Conservation (phyloP, 805 yeast species). For the Metschnikowia drakensbergensis region DNA sequence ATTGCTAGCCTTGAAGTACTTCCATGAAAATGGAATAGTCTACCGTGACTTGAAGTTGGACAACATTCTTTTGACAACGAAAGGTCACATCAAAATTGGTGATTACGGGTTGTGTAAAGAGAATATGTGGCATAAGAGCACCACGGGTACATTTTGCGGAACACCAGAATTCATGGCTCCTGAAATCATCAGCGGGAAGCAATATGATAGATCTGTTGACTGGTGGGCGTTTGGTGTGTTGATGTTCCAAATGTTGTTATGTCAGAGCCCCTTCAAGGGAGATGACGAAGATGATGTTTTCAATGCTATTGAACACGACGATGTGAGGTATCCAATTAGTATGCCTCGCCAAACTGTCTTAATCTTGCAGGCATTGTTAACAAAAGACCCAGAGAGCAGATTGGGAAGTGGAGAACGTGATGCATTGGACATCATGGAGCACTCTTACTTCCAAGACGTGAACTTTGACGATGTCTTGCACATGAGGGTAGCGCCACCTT, state of each 20-base stretch:
- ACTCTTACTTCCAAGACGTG: slow-evolving; percentile 87
- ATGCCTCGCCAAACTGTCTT: slow-evolving; percentile 97
- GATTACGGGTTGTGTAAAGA: slow-evolving; percentile 98
- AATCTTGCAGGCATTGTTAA: slow-evolving; percentile 82
- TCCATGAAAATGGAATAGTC: slow-evolving; percentile 93
- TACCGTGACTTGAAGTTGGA: slow-evolving; percentile 96
- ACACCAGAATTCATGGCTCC: slow-evolving; percentile 99
- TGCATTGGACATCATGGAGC: slow-evolving; percentile 92
- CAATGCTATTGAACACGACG: slow-evolving; percentile 94
- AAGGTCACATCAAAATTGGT: slow-evolving; percentile 94
- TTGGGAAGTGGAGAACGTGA: slow-evolving; percentile 85
- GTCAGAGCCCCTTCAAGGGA: slow-evolving; percentile 96
- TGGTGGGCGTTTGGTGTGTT: slow-evolving; percentile 99
- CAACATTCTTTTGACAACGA: slow-evolving; percentile 81
- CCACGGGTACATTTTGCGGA: slow-evolving; percentile 95
- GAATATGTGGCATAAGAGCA: slow-evolving; percentile 77
- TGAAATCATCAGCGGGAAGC: slow-evolving; percentile 89
- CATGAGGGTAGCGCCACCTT: slow-evolving; percentile 79
- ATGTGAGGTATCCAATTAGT: slow-evolving; percentile 92
- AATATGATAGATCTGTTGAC: slow-evolving; percentile 90
- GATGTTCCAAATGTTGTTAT: slow-evolving; percentile 91
- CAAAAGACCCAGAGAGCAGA: slow-evolving; percentile 82
- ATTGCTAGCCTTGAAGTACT: slow-evolving; percentile 79
- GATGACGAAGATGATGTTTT: slow-evolving; percentile 96
- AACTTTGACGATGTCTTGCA: slow-evolving; percentile 81